Conservation (phyloP, 805 yeast genomes). For the Saturnispora silvae region DNA sequence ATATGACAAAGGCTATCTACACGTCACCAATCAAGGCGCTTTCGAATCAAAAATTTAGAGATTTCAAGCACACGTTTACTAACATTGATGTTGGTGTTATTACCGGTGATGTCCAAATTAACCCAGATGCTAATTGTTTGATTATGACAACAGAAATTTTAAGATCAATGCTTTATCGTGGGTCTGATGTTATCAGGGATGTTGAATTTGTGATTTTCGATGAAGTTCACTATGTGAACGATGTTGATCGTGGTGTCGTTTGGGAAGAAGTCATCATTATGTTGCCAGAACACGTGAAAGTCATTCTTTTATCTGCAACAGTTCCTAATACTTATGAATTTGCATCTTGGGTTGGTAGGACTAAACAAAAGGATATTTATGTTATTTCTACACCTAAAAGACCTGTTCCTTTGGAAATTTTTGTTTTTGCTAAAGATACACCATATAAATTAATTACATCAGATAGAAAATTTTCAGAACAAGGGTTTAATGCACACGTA, state of each 20-base stretch:
- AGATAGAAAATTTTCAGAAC: slow-evolving; percentile 55
- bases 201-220: slow-evolving; percentile 98
- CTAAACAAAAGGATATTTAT: slow-evolving; percentile 90
- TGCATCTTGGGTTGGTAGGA: slow-evolving; percentile 98
- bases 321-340: slow-evolving; percentile 98
- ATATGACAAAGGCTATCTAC: slow-evolving; percentile 94
- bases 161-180: slow-evolving; percentile 92
- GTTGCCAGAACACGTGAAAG: slow-evolving; percentile 91
- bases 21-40: slow-evolving; percentile 95
- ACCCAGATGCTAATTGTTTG: slow-evolving; percentile 95
- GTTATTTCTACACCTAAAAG: slow-evolving; percentile 94
- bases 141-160: slow-evolving; percentile 99
- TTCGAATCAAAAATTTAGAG: slow-evolving; percentile 91
- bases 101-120: slow-evolving; percentile 98
- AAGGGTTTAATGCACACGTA: slow-evolving; percentile 52
- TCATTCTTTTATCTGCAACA: slow-evolving; percentile 91
- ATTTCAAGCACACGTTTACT: slow-evolving; percentile 81
- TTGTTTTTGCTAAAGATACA: slow-evolving; percentile 70
- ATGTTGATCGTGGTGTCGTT: slow-evolving; percentile 95
- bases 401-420: slow-evolving; percentile 90
- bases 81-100: slow-evolving; percentile 91
- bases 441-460: slow-evolving; percentile 66
- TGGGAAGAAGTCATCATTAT: slow-evolving; percentile 98
- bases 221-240: slow-evolving; percentile 98
- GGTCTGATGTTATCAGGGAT: slow-evolving; percentile 96